Evolutionary conservation across 106 monocot species (phyloP), one percentile per base, ranked within the genome.

Genomic region (Triglochin maritima): DNA sequence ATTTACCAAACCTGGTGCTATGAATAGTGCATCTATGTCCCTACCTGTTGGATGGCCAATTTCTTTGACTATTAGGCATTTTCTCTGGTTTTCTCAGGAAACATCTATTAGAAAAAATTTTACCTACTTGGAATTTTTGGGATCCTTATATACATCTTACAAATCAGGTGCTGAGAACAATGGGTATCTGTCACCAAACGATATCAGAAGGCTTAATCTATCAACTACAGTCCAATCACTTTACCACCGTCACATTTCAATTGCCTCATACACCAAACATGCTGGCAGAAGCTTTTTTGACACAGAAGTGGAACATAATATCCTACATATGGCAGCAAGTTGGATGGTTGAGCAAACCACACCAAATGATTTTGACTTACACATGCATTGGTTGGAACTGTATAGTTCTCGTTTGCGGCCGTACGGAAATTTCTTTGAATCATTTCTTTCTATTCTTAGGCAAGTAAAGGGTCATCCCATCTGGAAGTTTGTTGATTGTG

Each of bases 331-430:
- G 80, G 86, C 88, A 70, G 83, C 86, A 29, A 92, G 82, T 56
- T 98, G 98, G 98, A 70, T 81, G 12, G 49, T 86, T 65, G 98
- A 92, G 67, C 98, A 98, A 45, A 83, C 82, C 11, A 92, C 81
- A 7, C 74, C 77, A 80, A 74, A 52, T 72, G 86, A 98, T 83
- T 50, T 86, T 65, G 49, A 63, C 42, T 65, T 88, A 46, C 89
- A 86, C 74, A 47, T 70, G 5, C 71, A 54, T 53, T 86, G 71
- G 74, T 89, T 98, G 44, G 75, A 79, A 50, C 79, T 78, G 86
- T 92, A 62, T 48, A 60, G 57, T 68, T 65, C 17, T 3, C 60
- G 71, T 16, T 12, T 98, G 46, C 72, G 81, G 43, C 86, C 78
- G 50, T 72, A 86, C 72, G 88, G 92, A 68, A 9, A 53, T 44